Evolutionary conservation across 805 yeast species (phyloP).

Genomic region (Sporopachydermia quercuum): DNA sequence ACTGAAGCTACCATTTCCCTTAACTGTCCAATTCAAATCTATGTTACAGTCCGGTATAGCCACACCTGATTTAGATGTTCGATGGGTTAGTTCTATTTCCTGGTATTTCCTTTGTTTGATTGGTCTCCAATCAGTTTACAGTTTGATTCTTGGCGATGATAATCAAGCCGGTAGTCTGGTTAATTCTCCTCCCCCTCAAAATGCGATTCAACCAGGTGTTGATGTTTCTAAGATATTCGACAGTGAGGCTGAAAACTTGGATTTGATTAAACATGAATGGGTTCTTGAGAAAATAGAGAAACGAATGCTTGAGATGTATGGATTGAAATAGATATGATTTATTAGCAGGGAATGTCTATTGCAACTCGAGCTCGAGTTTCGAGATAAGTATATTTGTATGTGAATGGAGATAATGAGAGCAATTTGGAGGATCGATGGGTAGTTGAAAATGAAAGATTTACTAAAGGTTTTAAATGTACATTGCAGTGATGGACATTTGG

Average conservation of each 20-base stretch:
- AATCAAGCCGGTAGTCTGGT: conserved; percentile 18
- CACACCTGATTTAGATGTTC: conserved; percentile 73
- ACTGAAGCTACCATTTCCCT: conserved; percentile 81
- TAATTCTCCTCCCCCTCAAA: conserved; percentile 24
- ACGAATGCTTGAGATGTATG: conserved; percentile 23
- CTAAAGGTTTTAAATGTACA: too few relatives aligned
- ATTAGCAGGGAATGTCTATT: too few relatives aligned
- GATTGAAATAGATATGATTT: too few relatives aligned
- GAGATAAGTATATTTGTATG: too few relatives aligned
- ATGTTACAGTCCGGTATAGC: conserved; percentile 83
- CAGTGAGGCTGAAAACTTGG: conserved; percentile 60
- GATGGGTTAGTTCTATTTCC: conserved; percentile 87
- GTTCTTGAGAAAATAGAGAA: conserved; percentile 47
- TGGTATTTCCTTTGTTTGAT: conserved; percentile 88
- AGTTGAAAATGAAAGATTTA: too few relatives aligned
- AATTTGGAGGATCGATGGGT: too few relatives aligned
- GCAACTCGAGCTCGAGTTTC: too few relatives aligned
- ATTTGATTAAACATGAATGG: conserved; percentile 41
- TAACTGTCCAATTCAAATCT: conserved; percentile 77
- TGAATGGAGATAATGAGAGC: too few relatives aligned
- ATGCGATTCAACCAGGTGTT: conserved; percentile 38
- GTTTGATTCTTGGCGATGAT: conserved; percentile 44
- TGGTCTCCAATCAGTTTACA: conserved; percentile 70
- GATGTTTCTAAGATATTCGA: conserved; percentile 45
- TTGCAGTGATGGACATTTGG: too few relatives aligned